phyloP scores from a whole-genome alignment of 164 flowering plant species.

The Sedum album region DNA sequence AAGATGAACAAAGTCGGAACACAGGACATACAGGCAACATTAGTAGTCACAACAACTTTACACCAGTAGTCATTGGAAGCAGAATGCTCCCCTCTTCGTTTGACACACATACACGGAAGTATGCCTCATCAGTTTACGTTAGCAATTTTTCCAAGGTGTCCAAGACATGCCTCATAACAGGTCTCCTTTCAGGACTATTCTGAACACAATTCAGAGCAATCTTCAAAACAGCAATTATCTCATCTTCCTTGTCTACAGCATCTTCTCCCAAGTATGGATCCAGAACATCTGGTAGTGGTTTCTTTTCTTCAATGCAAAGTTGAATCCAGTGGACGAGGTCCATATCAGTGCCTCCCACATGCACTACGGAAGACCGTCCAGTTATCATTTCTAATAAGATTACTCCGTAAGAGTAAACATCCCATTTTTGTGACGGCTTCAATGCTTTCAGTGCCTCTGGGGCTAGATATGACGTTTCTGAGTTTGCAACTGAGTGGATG shows the following conservation, averaged over 20 bases:
- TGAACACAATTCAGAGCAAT: background rate
- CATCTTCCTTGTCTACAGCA: constrained; percentile 23
- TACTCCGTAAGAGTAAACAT: constrained; percentile 86
- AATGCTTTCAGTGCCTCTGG: constrained; percentile 68
- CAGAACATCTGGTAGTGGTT: constrained; percentile 65
- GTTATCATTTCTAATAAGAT: constrained; percentile 77
- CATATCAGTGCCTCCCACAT: constrained; percentile 57
- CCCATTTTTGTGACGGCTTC: constrained; percentile 97
- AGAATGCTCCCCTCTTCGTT: too few species aligned
- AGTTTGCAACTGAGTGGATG: constrained; percentile 18
- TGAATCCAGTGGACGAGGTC: constrained; percentile 83
- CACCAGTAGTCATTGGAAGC: too few species aligned
- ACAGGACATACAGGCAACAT: background rate
- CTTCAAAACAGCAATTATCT: background rate
- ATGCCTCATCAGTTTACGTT: constrained; percentile 7
- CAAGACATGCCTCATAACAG: constrained; percentile 13
- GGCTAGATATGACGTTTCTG: constrained; percentile 58
- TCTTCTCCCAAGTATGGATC: constrained; percentile 61
- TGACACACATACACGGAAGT: too few species aligned
- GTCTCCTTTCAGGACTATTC: background rate
- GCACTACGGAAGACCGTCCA: constrained; percentile 59
- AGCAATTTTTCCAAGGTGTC: background rate
- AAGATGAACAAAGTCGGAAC: background rate
- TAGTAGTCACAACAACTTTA: background rate
- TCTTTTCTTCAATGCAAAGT: constrained; percentile 85